These are phyloP conservation scores for Tephrocybe rancida DNA, from an alignment of 768 basidiomycete genomes.

Conservation along the genomic window DNA sequence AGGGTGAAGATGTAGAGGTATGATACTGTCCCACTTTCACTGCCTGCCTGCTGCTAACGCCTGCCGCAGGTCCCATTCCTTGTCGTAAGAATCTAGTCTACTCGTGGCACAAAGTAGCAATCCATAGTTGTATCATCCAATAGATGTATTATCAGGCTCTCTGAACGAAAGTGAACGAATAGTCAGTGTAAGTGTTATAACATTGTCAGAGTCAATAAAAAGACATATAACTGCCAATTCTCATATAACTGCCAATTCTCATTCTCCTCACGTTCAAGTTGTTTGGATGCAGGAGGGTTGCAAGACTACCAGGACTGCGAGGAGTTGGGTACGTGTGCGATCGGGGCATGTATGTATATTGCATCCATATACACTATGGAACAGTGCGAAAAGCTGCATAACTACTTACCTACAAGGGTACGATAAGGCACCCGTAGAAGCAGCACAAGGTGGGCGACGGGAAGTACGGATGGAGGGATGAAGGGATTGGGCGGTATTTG, in stretches of 20 bases:
- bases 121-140: slow-evolving; percentile 42
- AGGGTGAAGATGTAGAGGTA: slow-evolving; percentile 95
- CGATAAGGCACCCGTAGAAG: slow-evolving; percentile 17
- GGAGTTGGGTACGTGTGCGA: too few relatives aligned
- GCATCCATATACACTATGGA: slow-evolving; percentile 30
- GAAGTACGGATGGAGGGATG: slow-evolving; percentile 19
- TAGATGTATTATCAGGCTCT: slow-evolving; percentile 14
- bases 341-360: too few relatives aligned
- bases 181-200: too few relatives aligned
- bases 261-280: too few relatives aligned
- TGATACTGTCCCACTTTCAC: slow-evolving; percentile 9
- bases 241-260: too few relatives aligned
- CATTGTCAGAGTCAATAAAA: too few relatives aligned
- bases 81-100: slow-evolving; percentile 59
- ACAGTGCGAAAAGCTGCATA: slow-evolving; percentile 31
- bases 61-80: slow-evolving; percentile 75
- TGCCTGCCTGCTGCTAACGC: slow-evolving; percentile 2
- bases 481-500: slow-evolving; percentile 19
- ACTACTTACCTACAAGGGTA: slow-evolving; percentile 48
- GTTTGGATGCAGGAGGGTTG: too few relatives aligned
- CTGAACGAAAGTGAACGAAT: too few relatives aligned
- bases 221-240: too few relatives aligned
- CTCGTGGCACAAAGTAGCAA: background rate
- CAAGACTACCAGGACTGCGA: too few relatives aligned
- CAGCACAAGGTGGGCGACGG: slow-evolving; percentile 17